These are phyloP conservation scores for Lasiodiplodia citricola DNA, from an alignment of 2,329 filamentous ascomycete genomes.

Conservation along the genomic window DNA sequence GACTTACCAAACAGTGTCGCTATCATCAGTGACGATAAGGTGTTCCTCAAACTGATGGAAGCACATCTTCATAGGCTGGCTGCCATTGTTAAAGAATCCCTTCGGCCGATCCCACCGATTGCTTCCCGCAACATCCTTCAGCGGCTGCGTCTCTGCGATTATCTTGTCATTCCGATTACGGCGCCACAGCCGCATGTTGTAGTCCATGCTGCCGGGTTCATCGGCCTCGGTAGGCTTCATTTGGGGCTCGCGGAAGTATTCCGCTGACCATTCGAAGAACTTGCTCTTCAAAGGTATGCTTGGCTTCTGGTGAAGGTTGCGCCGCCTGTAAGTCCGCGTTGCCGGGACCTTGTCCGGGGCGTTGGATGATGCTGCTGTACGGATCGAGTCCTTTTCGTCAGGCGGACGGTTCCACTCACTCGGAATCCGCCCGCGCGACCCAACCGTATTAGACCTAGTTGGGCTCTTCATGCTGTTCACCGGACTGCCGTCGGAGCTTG, in stretches of 20 bases:
- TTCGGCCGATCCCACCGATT: constrained; percentile 86
- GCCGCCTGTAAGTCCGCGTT: constrained; percentile 74
- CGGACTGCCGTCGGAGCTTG: constrained; percentile 37
- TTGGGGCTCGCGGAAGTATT: constrained; percentile 96
- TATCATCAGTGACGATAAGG: constrained; percentile 89
- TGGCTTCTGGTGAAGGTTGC: constrained; percentile 64
- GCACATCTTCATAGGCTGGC: constrained; percentile 88
- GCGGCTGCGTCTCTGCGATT: constrained; percentile 87
- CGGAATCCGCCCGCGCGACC: constrained; percentile 56
- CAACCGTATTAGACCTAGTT: constrained; percentile 6
- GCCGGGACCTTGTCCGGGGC: constrained; percentile 76
- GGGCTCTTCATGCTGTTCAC: constrained; percentile 30
- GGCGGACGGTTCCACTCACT: constrained; percentile 69
- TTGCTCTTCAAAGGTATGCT: constrained; percentile 77
- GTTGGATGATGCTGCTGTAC: constrained; percentile 69
- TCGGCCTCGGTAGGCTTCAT: constrained; percentile 97
- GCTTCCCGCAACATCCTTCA: constrained; percentile 85
- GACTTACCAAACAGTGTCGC: constrained; percentile 74
- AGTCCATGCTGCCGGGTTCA: constrained; percentile 93
- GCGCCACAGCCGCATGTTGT: constrained; percentile 93
- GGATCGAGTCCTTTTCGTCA: constrained; percentile 74
- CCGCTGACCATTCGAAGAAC: constrained; percentile 94
- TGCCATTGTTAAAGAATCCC: constrained; percentile 85
- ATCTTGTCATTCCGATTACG: constrained; percentile 91
- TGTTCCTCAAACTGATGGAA: constrained; percentile 99